phyloP scores from a whole-genome alignment of 495 filamentous ascomycete genomes.

The Penicillium nucicola region DNA sequence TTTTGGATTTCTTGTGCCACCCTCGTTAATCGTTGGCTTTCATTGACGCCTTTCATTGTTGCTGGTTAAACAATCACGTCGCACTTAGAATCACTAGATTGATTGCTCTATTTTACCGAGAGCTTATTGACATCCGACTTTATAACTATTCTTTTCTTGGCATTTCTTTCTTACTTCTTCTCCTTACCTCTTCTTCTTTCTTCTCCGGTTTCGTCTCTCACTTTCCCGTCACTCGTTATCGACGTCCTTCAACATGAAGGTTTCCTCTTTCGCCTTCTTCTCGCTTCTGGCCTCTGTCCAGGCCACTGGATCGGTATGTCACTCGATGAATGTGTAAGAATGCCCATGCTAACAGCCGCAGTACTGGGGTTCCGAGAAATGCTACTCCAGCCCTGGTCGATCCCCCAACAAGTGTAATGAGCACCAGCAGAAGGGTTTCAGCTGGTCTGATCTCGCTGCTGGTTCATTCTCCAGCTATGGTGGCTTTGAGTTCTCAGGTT shows the following conservation, averaged over 20 bases:
- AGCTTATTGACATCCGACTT: background rate
- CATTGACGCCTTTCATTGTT: conserved; percentile 1
- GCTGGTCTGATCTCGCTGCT: conserved; percentile 60
- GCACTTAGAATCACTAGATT: background rate
- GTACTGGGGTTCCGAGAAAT: conserved; percentile 56
- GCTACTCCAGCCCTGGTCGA: conserved; percentile 68
- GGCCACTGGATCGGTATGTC: conserved; percentile 26
- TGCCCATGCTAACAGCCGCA: conserved; percentile 12
- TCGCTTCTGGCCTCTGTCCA: conserved; percentile 28
- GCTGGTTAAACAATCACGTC: background rate
- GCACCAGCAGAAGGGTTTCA: conserved; percentile 63
- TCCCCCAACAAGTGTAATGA: conserved; percentile 73
- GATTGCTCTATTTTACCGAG: background rate
- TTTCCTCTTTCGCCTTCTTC: conserved; percentile 23
- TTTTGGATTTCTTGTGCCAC: conserved; percentile 6
- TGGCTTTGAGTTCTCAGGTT: conserved; percentile 71
- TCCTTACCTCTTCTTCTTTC: too few relatives aligned
- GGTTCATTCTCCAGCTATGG: conserved; percentile 68
- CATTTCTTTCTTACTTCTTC: conserved; percentile 6
- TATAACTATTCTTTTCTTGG: background rate
- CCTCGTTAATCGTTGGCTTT: conserved; percentile 2
- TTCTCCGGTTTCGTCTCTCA: background rate
- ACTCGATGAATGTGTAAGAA: background rate
- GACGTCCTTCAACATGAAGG: conserved; percentile 25
- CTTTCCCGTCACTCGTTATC: conserved; percentile 14